Percentiles rank a stretch among this genome's conserved stretches.
Conservation (phyloP, 2,329 filamentous ascomycete genomes). For the Hortaea sp. region DNA sequence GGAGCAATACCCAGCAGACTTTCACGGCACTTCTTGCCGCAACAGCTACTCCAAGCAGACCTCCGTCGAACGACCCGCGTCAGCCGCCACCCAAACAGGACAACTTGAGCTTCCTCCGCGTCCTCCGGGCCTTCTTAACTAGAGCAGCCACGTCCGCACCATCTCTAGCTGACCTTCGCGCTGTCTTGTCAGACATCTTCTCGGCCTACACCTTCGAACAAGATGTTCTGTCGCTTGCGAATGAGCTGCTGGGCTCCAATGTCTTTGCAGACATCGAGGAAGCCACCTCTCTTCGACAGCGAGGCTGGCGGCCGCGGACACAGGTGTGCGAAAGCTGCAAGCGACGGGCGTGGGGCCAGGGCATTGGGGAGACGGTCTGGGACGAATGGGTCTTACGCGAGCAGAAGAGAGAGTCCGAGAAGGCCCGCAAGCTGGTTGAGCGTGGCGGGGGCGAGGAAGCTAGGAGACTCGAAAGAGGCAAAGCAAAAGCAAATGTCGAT, state of each 20-base stretch:
- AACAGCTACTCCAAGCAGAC: constrained; percentile 44
- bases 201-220: constrained; percentile 93
- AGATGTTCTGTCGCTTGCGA: constrained; percentile 75
- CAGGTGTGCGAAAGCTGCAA: constrained; percentile 84
- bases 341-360: constrained; percentile 77
- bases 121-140: constrained; percentile 79
- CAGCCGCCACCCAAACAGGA: constrained; percentile 26
- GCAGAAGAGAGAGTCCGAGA: constrained; percentile 33
- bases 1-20: constrained; percentile 74
- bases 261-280: constrained; percentile 74
- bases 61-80: not conserved
- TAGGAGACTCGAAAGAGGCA: constrained; percentile 39
- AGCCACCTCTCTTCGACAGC: constrained; percentile 63
- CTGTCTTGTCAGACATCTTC: constrained; percentile 81
- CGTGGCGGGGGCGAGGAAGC: constrained; percentile 25
- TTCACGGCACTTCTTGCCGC: constrained; percentile 79
- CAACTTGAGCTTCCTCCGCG: constrained; percentile 69
- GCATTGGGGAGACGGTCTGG: constrained; percentile 66
- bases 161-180: constrained; percentile 74
- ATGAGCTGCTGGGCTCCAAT: constrained; percentile 76
- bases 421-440: constrained; percentile 31
- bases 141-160: constrained; percentile 73
- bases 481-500: constrained; percentile 39
- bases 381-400: constrained; percentile 65
- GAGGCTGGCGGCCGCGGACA: constrained; percentile 79